Evolutionary conservation across 345 rosid species (phyloP), one percentile per base, ranked within the genome.

Genomic region (Aethionema arabicum): DNA sequence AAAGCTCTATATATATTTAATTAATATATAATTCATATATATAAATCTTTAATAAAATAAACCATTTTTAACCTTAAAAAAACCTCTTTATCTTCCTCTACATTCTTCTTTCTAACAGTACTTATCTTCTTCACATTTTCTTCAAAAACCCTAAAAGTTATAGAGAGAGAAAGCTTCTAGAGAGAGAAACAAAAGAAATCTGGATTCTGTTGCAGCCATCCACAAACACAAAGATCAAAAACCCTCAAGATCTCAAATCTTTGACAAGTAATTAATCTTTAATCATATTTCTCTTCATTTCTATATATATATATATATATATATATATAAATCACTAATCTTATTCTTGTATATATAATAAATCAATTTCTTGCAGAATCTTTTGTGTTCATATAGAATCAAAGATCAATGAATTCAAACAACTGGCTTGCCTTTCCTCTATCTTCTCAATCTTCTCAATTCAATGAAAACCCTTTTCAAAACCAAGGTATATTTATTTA

Each of bases 381-480:
- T 66, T 65, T 54, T 59, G 52, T 32, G 32, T 42, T 10, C 31
- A 30, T 32, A 30, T 49, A 21, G 21, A 16, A 35, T 13, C 47
- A 33, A 50, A 32, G 48, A 29, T 11, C 85, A 36, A 87, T 87
- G 97, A 93, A 90, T 78, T 76, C 99, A 59, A 93, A 93, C 82
- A 93, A 90, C 83, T 93, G 99, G 97, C 97, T 93, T 15, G 84
- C 96, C 0, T 93, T 93, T 66, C 97, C 99, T 8, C 87, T 88
- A 60, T 90, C 92, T n/a, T 69, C 91, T 58, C 93, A 87, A 27
- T 43, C 86, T 58, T 84, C 85, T 59, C 97, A 90, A 27, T 90
- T 90, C 65, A 84, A 90, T 73, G 84, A 90, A 60, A 83, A 78
- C 68, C 96, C 99, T 35, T 93, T 90, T 43, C 97, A 86, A 76